Evolutionary conservation across 176 grass and related monocot genomes (phyloP).

Genomic region (Aechmea fasciata): DNA sequence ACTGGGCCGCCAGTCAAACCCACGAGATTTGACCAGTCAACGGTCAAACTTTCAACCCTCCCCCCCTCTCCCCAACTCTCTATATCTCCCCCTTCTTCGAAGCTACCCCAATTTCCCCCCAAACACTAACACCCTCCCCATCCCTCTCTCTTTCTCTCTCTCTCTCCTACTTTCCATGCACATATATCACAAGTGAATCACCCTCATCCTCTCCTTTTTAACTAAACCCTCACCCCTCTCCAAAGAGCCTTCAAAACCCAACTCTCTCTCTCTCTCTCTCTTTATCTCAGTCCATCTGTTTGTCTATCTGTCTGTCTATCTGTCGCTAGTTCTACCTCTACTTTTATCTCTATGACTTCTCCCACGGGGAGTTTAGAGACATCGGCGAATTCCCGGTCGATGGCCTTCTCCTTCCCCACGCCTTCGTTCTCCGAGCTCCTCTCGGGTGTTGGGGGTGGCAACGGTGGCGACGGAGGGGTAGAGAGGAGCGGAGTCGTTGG

Average conservation of each 20-base stretch:
- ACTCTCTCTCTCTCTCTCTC: background rate
- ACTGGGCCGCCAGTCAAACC: slow-evolving; percentile 29
- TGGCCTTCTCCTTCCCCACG: slow-evolving; percentile 21
- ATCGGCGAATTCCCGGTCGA: slow-evolving; percentile 2
- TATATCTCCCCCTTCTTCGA: background rate
- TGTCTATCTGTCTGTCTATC: no score
- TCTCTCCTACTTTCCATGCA: slow-evolving; percentile 1
- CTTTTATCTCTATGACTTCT: background rate
- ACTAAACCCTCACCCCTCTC: background rate
- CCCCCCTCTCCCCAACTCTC: background rate
- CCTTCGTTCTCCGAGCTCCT: slow-evolving; percentile 30
- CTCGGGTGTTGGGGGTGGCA: slow-evolving; percentile 7
- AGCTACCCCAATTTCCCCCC: background rate
- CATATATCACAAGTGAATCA: background rate
- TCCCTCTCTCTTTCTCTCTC: background rate
- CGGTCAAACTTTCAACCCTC: slow-evolving; percentile 32
- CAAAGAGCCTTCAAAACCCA: background rate
- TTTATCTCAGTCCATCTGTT: background rate
- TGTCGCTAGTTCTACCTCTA: no score
- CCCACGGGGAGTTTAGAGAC: slow-evolving; percentile 17
- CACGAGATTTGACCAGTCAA: slow-evolving; percentile 30
- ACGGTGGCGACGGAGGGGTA: background rate
- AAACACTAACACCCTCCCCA: background rate
- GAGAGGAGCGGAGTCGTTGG: slow-evolving; percentile 7
- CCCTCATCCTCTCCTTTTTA: background rate